Evolutionary conservation across 2,329 filamentous ascomycete genomes (phyloP).

Genomic region (Phialophora verrucosa): DNA sequence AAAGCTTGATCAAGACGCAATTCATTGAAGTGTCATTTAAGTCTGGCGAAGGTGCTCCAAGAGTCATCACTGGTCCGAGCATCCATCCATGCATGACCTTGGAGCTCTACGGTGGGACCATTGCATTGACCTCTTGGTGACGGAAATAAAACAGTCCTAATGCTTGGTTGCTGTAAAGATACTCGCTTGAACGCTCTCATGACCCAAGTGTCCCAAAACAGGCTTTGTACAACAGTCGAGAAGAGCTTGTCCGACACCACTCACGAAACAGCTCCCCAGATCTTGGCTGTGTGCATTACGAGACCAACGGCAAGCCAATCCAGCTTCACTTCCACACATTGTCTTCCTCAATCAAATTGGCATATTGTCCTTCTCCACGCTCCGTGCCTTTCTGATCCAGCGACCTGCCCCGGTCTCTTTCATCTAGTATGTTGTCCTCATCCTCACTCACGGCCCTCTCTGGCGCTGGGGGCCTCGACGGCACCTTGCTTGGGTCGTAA

Average conservation of each 20-base stretch:
- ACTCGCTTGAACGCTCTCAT: constrained; percentile 30
- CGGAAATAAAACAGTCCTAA: background rate
- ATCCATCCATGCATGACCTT: background rate
- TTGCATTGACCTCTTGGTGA: background rate
- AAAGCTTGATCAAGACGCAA: background rate
- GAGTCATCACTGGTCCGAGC: background rate
- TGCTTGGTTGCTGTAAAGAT: background rate
- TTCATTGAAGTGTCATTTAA: background rate
- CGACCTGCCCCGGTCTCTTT: constrained; percentile 9
- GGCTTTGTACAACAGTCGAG: constrained; percentile 3
- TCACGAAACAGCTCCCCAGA: background rate
- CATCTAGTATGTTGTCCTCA: constrained; percentile 31
- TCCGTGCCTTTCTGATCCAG: constrained; percentile 13
- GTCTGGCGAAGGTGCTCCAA: background rate
- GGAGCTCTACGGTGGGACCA: background rate
- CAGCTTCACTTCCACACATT: constrained; percentile 34
- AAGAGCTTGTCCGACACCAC: background rate
- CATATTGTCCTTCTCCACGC: constrained; percentile 28
- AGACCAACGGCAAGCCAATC: background rate
- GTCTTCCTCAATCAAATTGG: constrained; percentile 34
- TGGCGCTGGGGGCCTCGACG: constrained; percentile 35
- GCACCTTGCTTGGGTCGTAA: constrained; percentile 37
- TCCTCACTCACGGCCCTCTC: constrained; percentile 39
- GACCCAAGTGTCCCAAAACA: constrained; percentile 7
- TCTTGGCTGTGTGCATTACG: background rate